These are phyloP conservation scores for Lasiodiplodia theobromae DNA, from an alignment of 2,329 filamentous ascomycete species.

Conservation along the genomic window DNA sequence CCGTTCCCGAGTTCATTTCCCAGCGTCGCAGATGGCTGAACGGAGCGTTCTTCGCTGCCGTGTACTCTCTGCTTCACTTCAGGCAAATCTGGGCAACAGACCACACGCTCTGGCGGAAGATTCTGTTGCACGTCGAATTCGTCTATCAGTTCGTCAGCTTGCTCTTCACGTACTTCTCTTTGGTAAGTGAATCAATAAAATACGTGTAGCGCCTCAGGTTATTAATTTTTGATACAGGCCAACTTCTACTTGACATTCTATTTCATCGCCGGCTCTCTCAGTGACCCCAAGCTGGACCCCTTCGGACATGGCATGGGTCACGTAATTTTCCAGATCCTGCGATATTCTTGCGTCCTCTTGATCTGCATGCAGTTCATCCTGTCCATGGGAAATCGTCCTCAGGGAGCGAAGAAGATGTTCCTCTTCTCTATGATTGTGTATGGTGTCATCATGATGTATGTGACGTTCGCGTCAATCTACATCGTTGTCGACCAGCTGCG, in stretches of 20 bases:
- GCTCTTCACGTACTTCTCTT: conserved; percentile 95
- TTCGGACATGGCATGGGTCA: conserved; percentile 87
- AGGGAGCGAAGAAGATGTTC: conserved; percentile 92
- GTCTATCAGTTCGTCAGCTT: conserved; percentile 93
- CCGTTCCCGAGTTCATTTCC: conserved; percentile 95
- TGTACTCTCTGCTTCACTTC: conserved; percentile 96
- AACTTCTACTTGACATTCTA: conserved; percentile 99
- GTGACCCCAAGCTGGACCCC: conserved; percentile 80
- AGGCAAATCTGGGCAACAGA: conserved; percentile 92
- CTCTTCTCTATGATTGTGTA: conserved; percentile 89
- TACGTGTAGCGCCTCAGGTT: conserved; percentile 36
- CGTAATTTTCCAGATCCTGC: conserved; percentile 84
- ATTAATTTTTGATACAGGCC: conserved; percentile 54
- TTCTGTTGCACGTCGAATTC: conserved; percentile 93
- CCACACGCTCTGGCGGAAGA: conserved; percentile 86
- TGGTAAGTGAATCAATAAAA: conserved; percentile 48
- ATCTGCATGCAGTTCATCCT: conserved; percentile 97
- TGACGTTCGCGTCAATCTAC: conserved; percentile 85
- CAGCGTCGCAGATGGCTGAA: conserved; percentile 97
- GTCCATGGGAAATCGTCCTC: conserved; percentile 92
- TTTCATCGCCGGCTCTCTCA: conserved; percentile 91
- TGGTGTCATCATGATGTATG: conserved; percentile 93
- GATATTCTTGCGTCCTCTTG: conserved; percentile 84
- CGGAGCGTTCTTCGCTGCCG: conserved; percentile 96
- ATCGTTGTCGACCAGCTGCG: conserved; percentile 85